Base-by-base conservation (phyloP, 2,329 filamentous ascomycete species). In the Fusarium sp. region DNA sequence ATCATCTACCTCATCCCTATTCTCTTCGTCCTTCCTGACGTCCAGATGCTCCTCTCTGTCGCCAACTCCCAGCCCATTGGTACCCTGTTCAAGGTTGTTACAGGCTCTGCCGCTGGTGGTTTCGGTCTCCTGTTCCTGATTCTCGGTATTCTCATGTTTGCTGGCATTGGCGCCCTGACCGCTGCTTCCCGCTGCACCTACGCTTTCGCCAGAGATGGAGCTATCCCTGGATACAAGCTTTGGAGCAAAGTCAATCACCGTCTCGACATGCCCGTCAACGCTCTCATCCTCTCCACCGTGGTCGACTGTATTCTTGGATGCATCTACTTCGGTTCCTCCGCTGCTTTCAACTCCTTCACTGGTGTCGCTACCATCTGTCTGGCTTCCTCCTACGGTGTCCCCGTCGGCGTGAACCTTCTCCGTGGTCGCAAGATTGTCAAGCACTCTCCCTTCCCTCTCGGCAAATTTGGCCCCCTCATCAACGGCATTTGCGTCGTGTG, bases 311-410 rank as follows among this genome's bases (percentile, higher is more conserved):
- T 94, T 13, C 84, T 94, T 1, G 92, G 91, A 1, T 84, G 92
- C 69, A 93, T 94, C 78, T 94, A 93, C 81, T 93, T 94, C 69
- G 92, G 92, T 12, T 92, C 89, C 2, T 86, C 88, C 1, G 90
- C 91, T 0, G 92, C 92, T 0, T 94, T 94, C 82, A 91, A 91
- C 82, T 90, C 89, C 12, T 94, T 94, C 79, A 94, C 91, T 0
- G 91, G 91, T 28, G 91, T 93, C 2, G 92, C 91, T 2, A 94
- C 91, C 7, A 93, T 94, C 76, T 93, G 91, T 69, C 85, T 94
- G 1, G 91, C 89, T 1, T 89, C 89, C 6, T 93, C 90, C 0
- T 94, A 94, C 77, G 91, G 90, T 16, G 84, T 93, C 18, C 92
- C 92, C 0, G 93, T 94, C 57, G 80, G 93, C 13, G 89, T 94